Conservation (phyloP, 257 asterid genomes). For the Linderniella brevidens region DNA sequence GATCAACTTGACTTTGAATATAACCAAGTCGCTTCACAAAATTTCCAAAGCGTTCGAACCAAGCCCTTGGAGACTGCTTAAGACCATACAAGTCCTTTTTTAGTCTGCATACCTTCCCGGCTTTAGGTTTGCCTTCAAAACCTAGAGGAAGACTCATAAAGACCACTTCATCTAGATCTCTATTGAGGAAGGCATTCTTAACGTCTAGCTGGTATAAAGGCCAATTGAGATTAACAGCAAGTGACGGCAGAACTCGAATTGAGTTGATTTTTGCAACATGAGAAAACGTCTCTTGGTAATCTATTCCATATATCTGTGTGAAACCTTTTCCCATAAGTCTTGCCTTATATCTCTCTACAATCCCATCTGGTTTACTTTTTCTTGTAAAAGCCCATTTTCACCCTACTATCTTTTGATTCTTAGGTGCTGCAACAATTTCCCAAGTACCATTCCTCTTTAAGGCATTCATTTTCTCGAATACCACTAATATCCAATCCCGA, state of each 20-base stretch:
- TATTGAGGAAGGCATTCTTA: background rate
- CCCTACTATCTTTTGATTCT: background rate
- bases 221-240: background rate
- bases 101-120: background rate
- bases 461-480: background rate
- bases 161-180: background rate
- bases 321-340: background rate
- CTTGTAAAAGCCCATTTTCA: background rate
- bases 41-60: no score
- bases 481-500: background rate
- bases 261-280: no score
- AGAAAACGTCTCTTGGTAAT: background rate
- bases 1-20: slow-evolving; percentile 3
- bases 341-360: background rate
- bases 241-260: background rate
- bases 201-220: background rate
- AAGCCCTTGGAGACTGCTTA: background rate
- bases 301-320: background rate
- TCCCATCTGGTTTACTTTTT: background rate
- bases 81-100: background rate
- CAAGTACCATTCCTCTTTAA: background rate
- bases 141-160: background rate
- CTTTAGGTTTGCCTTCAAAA: slow-evolving; percentile 4
- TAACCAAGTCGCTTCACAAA: background rate
- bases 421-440: background rate